These are phyloP conservation scores for Sporothrix variecibatus DNA, from an alignment of 2,329 filamentous ascomycete genomes.

Conservation along the genomic window DNA sequence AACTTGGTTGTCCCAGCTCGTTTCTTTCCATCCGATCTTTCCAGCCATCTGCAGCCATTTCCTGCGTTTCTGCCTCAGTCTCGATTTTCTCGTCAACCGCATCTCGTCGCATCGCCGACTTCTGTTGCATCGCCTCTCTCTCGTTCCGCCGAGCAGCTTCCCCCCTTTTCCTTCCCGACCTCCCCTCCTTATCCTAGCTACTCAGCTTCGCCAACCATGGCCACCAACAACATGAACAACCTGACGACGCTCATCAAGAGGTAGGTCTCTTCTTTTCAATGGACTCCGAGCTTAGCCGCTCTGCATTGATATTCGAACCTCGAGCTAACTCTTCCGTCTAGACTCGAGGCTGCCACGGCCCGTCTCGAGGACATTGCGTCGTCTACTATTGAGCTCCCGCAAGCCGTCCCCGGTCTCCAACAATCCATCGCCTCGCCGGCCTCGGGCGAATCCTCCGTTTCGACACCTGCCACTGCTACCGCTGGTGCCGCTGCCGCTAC, in stretches of 20 bases:
- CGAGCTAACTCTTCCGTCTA: constrained; percentile 55
- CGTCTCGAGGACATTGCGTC: constrained; percentile 94
- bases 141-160: background rate
- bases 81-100: background rate
- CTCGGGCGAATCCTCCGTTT: constrained; percentile 36
- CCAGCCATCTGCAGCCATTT: background rate
- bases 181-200: background rate
- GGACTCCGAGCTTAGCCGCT: background rate
- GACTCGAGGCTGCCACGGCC: constrained; percentile 95
- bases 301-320: constrained; percentile 13
- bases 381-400: constrained; percentile 64
- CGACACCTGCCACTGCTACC: constrained; percentile 39
- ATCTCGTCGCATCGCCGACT: background rate
- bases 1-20: background rate
- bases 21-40: background rate
- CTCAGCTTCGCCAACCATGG: constrained; percentile 55
- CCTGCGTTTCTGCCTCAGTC: background rate
- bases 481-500: constrained; percentile 40
- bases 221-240: constrained; percentile 88
- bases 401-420: constrained; percentile 50
- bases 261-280: constrained; percentile 55
- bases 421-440: constrained; percentile 42
- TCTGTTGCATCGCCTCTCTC: background rate
- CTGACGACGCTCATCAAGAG: constrained; percentile 97
- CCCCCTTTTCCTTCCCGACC: constrained; percentile 1